Percentiles rank a stretch among this genome's conserved stretches.
phyloP scores from a whole-genome alignment of 176 grass and related monocot genomes.

The Cocos nucifera region DNA sequence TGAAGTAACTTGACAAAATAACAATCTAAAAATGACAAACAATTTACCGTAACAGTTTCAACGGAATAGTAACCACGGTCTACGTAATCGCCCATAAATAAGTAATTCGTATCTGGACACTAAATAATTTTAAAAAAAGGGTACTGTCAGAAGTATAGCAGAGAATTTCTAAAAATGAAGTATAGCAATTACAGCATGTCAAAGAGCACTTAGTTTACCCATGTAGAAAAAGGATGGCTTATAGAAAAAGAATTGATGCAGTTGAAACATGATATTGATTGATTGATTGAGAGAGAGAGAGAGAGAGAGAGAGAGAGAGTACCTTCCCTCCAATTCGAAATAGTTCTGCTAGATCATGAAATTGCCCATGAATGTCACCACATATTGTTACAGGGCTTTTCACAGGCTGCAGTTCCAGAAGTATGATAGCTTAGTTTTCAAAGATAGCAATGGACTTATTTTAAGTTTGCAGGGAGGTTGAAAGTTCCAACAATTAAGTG shows the following conservation, averaged over 20 bases:
- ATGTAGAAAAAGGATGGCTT: too few relatives aligned
- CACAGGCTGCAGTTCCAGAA: conserved; percentile 59
- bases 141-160: too few relatives aligned
- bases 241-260: too few relatives aligned
- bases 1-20: not conserved
- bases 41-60: conserved; percentile 90
- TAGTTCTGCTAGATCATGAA: conserved; percentile 94
- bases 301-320: conserved; percentile 2
- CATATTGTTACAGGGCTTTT: conserved; percentile 96
- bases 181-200: too few relatives aligned
- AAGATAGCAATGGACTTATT: not conserved
- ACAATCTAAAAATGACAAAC: not conserved
- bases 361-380: conserved; percentile 98
- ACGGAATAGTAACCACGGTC: conserved; percentile 97
- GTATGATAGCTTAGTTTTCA: not conserved
- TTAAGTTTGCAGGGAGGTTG: too few relatives aligned
- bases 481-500: too few relatives aligned
- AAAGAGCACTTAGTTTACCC: too few relatives aligned
- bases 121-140: conserved; percentile 28
- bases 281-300: not conserved
- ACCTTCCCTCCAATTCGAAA: conserved; percentile 99
- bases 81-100: conserved; percentile 99
- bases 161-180: too few relatives aligned
- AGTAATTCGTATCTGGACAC: conserved; percentile 98
- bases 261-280: too few relatives aligned